Evolutionary conservation across 176 grass and related monocot genomes (phyloP), one percentile per base, ranked within the genome.

Genomic region (Raddia distichophylla): DNA sequence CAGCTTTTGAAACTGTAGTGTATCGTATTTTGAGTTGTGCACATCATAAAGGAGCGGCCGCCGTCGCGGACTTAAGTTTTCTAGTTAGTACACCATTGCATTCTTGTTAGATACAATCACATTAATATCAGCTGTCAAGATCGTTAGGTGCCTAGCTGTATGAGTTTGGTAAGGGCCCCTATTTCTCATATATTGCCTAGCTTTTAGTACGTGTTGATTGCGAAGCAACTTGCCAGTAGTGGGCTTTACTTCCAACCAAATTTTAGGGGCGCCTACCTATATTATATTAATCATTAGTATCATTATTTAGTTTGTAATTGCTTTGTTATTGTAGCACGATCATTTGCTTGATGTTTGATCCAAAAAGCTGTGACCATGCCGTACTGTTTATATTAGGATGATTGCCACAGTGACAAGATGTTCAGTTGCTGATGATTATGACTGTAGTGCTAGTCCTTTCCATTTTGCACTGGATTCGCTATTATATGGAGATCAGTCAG

Each of bases 211-310:
- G 58, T 57, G 27, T 9, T 80, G 43, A 44, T 75, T 57, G 43
- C 8, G 42, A 48, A 73, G 67, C 60, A 73, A 73, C 49, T 78
- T 65, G 42, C 17, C 15, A 65, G 59, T 46, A 65, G 59, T 46
- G 60, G 42, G 74, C 60, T 51, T 80, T 85, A 60, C 78, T 78
- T 86, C 44, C 8, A 54, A 73, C 67, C 10, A 34, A 82, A 81
- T 47, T 78, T 54, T 82, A 61, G 22, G 10, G 18, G 7, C 18
- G 66, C 78, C 44, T 33, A 46, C 50, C 44, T 45, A 50, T 43
- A 33, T 11, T 56, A 66, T 27, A 27, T 27, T 27, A 27, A 27
- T 27, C 27, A 47, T 19, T 66, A 60, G 48, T 37, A 65, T 77
- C 15, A 72, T 78, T 60, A 17, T 53, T 11, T 35, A 43, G n/a